Conservation (phyloP, 441 rosid genomes). For the Euphorbia schlechtendalii region DNA sequence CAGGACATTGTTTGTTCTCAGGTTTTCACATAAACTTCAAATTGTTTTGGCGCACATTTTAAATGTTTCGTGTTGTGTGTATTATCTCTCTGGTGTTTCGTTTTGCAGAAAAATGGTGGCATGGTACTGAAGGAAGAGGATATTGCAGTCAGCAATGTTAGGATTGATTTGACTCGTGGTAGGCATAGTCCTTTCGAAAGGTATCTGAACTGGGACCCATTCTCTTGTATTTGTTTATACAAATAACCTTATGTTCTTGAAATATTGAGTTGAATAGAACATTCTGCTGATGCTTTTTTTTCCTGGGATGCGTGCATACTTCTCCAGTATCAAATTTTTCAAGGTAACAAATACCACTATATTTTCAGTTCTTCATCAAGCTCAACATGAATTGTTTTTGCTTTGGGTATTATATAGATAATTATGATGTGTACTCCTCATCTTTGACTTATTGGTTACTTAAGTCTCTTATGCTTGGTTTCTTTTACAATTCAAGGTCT, state of each 20-base stretch:
- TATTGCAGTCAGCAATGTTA: conserved; percentile 67
- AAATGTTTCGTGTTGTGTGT: not conserved
- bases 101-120: conserved; percentile 53
- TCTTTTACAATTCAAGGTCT: not conserved
- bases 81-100: conserved; percentile 1
- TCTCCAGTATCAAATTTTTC: conserved; percentile 80
- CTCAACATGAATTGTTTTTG: not conserved
- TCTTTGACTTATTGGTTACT: too few species aligned
- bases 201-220: conserved; percentile 29
- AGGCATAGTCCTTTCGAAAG: conserved; percentile 77
- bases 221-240: not conserved
- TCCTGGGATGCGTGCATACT: conserved; percentile 15
- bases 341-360: conserved; percentile 43
- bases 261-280: conserved; percentile 5
- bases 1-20: conserved; percentile 88
- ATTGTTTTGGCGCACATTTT: conserved; percentile 4
- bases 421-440: not conserved
- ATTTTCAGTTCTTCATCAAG: not conserved
- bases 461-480: not conserved
- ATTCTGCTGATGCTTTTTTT: conserved; percentile 8
- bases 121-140: conserved; percentile 67
- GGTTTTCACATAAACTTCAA: conserved; percentile 31
- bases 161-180: conserved; percentile 90
- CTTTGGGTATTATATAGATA: not conserved
- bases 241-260: conserved; percentile 6